Conservation (phyloP, 805 yeast species). For the Schizosaccharomyces japonicus region DNA sequence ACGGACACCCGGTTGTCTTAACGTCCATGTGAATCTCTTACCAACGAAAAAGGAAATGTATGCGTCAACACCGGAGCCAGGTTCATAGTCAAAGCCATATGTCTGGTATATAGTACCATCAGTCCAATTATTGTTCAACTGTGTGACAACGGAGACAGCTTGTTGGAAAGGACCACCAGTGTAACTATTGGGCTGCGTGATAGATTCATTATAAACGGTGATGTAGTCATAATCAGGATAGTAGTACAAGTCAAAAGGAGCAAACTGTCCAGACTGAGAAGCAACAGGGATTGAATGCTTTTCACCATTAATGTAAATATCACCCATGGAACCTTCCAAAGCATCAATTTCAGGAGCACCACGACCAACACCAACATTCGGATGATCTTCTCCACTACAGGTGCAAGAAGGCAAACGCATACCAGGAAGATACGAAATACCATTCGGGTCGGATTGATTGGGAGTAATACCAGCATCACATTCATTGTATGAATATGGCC, state of each 20-base stretch:
- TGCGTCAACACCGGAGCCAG: conserved; percentile 37
- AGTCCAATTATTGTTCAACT: conserved; percentile 65
- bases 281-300: conserved; percentile 24
- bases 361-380: conserved; percentile 67
- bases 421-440: conserved; percentile 67
- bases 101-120: conserved; percentile 40
- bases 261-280: conserved; percentile 78
- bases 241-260: conserved; percentile 89
- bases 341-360: conserved; percentile 93
- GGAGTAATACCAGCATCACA: conserved; percentile 93
- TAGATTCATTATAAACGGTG: conserved; percentile 41
- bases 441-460: conserved; percentile 75
- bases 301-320: background rate
- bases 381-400: conserved; percentile 66
- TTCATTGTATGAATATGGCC: conserved; percentile 75
- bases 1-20: conserved; percentile 49
- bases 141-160: conserved; percentile 65
- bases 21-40: conserved; percentile 46
- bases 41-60: conserved; percentile 79
- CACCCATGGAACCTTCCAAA: conserved; percentile 50
- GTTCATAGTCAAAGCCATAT: conserved; percentile 54
- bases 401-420: conserved; percentile 58
- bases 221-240: conserved; percentile 66
- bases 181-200: conserved; percentile 65
- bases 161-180: conserved; percentile 88